Conservation (phyloP, 1,284 basidiomycete genomes). For the Ustilago lituana region DNA sequence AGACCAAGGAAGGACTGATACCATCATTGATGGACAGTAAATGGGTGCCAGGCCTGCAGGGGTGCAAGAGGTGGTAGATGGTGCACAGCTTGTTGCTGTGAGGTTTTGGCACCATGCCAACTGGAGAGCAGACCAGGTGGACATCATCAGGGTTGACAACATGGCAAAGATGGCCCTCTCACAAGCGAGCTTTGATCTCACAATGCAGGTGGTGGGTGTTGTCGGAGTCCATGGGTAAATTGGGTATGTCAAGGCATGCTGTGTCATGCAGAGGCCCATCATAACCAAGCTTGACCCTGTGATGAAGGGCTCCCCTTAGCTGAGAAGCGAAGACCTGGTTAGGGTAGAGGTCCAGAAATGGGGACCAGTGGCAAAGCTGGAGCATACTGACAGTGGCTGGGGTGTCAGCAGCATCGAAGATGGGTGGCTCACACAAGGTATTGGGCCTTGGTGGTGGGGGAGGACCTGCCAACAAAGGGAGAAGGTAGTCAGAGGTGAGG, state of each 20-base stretch:
- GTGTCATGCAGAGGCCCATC: not conserved
- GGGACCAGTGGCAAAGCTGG: not conserved
- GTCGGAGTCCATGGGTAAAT: not conserved
- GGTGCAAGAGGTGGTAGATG: too few relatives aligned
- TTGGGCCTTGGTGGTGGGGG: not conserved
- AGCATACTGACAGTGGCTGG: not conserved
- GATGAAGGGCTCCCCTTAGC: not conserved
- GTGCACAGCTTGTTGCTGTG: too few relatives aligned
- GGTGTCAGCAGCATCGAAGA: not conserved
- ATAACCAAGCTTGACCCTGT: not conserved
- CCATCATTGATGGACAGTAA: too few relatives aligned
- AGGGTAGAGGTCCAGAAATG: not conserved
- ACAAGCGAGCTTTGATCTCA: not conserved
- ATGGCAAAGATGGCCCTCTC: not conserved
- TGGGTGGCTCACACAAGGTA: not conserved
- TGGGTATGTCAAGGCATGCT: not conserved
- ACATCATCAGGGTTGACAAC: not conserved
- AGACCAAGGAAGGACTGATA: too few relatives aligned
- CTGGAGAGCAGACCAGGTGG: too few relatives aligned
- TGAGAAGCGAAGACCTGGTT: not conserved
- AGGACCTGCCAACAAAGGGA: not conserved
- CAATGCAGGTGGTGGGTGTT: not conserved
- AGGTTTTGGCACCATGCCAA: too few relatives aligned
- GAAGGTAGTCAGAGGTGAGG: not conserved
- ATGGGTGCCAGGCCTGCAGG: too few relatives aligned